phyloP scores from a whole-genome alignment of 176 grass and related monocot genomes.

The Lolium multiflorum region DNA sequence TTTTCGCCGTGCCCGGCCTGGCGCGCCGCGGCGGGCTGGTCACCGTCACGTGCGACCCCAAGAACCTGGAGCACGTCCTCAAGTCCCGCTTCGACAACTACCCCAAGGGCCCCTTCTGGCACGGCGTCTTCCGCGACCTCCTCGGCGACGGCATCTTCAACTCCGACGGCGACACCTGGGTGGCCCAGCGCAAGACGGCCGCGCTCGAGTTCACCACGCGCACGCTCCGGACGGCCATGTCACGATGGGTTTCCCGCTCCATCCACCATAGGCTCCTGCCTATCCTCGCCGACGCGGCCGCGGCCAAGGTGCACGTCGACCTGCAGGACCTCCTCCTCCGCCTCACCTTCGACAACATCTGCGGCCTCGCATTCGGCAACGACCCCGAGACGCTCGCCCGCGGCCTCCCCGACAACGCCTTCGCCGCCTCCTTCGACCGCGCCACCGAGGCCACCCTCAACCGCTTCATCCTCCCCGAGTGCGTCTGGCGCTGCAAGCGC shows the following conservation, averaged over 20 bases:
- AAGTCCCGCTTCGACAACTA: constrained; percentile 92
- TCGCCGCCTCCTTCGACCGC: constrained; percentile 83
- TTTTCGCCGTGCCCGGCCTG: constrained; percentile 68
- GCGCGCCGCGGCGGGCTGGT: constrained; percentile 76
- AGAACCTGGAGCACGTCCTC: constrained; percentile 95
- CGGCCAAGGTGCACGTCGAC: constrained; percentile 52
- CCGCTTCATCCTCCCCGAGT: constrained; percentile 95
- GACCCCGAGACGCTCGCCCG: constrained; percentile 88
- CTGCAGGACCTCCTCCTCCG: constrained; percentile 94
- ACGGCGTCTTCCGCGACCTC: constrained; percentile 86
- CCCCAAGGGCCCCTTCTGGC: constrained; percentile 96
- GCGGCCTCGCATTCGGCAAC: constrained; percentile 87
- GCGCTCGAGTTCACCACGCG: constrained; percentile 97
- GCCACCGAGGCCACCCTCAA: constrained; percentile 92
- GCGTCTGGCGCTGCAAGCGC: constrained; percentile 87
- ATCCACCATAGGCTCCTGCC: constrained; percentile 79
- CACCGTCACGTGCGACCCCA: constrained; percentile 79
- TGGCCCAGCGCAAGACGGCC: constrained; percentile 89
- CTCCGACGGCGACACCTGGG: constrained; percentile 92
- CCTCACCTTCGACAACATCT: constrained; percentile 98
- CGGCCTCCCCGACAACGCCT: constrained; percentile 82
- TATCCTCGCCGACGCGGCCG: constrained; percentile 51
- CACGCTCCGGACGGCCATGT: constrained; percentile 90
- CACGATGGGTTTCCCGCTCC: constrained; percentile 82
- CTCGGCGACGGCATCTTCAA: constrained; percentile 98